A percentile compares a stretch with the other conserved stretches of the same genome.
These are phyloP conservation scores for Basidiobolus meristosporus DNA, from an alignment of 371 early-diverging fungal genomes.

Conservation along the genomic window DNA sequence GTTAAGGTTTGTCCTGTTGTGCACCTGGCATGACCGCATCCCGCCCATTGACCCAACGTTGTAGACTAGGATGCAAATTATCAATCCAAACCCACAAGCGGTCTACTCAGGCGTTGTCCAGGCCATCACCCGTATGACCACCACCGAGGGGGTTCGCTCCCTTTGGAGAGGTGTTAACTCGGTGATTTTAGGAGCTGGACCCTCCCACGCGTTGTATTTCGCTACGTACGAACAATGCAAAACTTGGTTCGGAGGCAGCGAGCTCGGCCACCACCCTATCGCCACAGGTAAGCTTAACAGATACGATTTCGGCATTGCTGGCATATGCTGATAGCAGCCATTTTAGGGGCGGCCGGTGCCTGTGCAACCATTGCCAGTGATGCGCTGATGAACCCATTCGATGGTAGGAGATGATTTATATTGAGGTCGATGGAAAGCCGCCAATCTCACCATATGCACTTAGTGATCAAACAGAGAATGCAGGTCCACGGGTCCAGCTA, in stretches of 20 bases:
- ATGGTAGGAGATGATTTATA: conserved; percentile 27
- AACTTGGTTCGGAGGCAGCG: conserved; percentile 34
- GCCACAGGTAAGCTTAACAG: conserved; percentile 26
- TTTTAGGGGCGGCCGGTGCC: conserved; percentile 65
- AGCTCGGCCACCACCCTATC: conserved; percentile 28
- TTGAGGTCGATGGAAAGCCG: conserved; percentile 1
- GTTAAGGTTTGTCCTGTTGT: conserved; percentile 49
- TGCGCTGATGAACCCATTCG: conserved; percentile 87
- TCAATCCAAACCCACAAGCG: conserved; percentile 26
- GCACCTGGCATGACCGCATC: neutral
- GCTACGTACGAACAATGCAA: conserved; percentile 85
- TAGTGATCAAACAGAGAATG: conserved; percentile 88
- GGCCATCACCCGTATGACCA: conserved; percentile 33
- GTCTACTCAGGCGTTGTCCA: conserved; percentile 37
- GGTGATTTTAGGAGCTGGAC: conserved; percentile 84
- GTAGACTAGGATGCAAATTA: conserved; percentile 80
- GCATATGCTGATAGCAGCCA: conserved; percentile 1
- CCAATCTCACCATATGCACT: neutral
- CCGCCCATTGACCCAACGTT: neutral
- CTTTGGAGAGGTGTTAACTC: conserved; percentile 88
- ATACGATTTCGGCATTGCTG: neutral
- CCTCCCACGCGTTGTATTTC: conserved; percentile 91
- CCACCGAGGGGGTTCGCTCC: conserved; percentile 47
- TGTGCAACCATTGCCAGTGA: conserved; percentile 78
- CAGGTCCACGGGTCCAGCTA: conserved; percentile 50